Conservation (phyloP, 805 yeast species). For the Sungouiella blattae region DNA sequence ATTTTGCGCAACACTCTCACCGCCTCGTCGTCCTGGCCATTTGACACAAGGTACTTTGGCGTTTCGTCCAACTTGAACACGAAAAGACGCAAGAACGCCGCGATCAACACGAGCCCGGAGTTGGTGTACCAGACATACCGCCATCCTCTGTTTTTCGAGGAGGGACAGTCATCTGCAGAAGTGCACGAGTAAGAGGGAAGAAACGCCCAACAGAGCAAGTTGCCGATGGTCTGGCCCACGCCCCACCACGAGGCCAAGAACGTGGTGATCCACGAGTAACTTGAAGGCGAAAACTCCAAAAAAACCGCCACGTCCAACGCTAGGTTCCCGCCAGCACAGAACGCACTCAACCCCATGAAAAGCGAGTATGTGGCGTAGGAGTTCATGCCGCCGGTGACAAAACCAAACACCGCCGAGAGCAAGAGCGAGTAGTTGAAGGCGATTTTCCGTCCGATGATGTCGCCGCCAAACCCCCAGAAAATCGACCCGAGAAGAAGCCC, state of each 20-base stretch:
- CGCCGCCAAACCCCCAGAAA: slow-evolving; percentile 57
- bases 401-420: slow-evolving; percentile 47
- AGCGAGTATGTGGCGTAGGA: slow-evolving; percentile 49
- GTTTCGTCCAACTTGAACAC: slow-evolving; percentile 7
- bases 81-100: slow-evolving; percentile 6
- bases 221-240: too few species aligned
- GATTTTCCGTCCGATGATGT: slow-evolving; percentile 49
- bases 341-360: slow-evolving; percentile 42
- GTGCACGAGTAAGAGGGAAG: slow-evolving; percentile 41
- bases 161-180: slow-evolving; percentile 7
- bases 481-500: slow-evolving; percentile 53
- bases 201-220: slow-evolving; percentile 62
- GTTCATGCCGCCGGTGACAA: slow-evolving; percentile 51
- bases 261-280: too few species aligned
- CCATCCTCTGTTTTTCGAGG: slow-evolving; percentile 9
- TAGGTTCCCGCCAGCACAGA: slow-evolving; percentile 56
- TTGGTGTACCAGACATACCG: slow-evolving; percentile 11
- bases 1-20: slow-evolving; percentile 5
- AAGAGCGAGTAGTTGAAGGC: slow-evolving; percentile 51
- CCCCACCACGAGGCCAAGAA: too few species aligned
- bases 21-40: slow-evolving; percentile 10
- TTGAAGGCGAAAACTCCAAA: slow-evolving; percentile 50
- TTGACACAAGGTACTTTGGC: slow-evolving; percentile 11
- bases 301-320: slow-evolving; percentile 53
- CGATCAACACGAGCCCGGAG: slow-evolving; percentile 7